phyloP scores from a whole-genome alignment of 2,329 filamentous ascomycete genomes.

The Claviceps sp. region DNA sequence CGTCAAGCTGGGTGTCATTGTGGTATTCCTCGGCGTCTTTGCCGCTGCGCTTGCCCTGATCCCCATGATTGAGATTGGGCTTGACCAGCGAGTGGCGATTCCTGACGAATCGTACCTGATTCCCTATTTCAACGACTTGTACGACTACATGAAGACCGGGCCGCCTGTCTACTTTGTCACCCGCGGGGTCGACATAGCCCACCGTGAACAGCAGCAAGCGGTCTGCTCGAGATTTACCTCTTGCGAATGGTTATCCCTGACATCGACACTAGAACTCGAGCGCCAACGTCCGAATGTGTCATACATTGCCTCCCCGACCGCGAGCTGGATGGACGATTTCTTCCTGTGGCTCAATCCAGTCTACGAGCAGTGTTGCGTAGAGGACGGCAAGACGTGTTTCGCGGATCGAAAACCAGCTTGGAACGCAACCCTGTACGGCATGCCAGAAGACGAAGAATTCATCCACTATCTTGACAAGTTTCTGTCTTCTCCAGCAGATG shows the following conservation, averaged over 20 bases:
- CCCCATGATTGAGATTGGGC: constrained; percentile 70
- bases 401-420: constrained; percentile 62
- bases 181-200: constrained; percentile 63
- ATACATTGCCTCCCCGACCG: constrained; percentile 76
- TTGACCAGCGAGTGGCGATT: constrained; percentile 90
- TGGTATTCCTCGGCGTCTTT: constrained; percentile 77
- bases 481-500: constrained; percentile 65
- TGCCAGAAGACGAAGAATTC: constrained; percentile 91
- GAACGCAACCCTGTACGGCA: constrained; percentile 80
- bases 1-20: constrained; percentile 61
- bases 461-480: constrained; percentile 75
- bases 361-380: constrained; percentile 55
- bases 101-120: constrained; percentile 92
- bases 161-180: constrained; percentile 96
- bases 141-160: constrained; percentile 80
- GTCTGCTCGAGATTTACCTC: constrained; percentile 86
- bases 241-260: constrained; percentile 70
- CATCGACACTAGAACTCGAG: constrained; percentile 87
- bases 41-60: constrained; percentile 74
- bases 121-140: constrained; percentile 90
- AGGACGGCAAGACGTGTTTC: constrained; percentile 64
- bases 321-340: constrained; percentile 95
- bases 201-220: constrained; percentile 64
- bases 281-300: constrained; percentile 79
- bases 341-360: constrained; percentile 93